Conservation (phyloP, 257 asterid species). For the Orobanche coerulescens region DNA sequence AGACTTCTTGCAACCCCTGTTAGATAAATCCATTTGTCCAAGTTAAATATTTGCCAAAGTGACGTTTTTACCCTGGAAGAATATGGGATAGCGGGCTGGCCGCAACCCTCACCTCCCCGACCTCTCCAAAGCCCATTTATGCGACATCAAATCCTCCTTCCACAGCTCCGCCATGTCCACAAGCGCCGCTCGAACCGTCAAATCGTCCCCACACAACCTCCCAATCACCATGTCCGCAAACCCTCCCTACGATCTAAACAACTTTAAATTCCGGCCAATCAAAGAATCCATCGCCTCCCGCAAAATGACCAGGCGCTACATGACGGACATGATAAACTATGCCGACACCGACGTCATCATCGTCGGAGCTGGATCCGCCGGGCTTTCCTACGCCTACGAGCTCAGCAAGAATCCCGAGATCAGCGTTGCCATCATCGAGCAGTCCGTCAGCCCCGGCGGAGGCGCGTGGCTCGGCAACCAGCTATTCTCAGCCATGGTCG, state of each 20-base stretch:
- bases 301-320: constrained; percentile 46
- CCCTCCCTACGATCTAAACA: constrained; percentile 29
- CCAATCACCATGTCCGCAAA: constrained; percentile 11
- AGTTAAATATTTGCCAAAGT: too few species aligned
- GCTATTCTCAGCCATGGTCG: constrained; percentile 56
- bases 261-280: constrained; percentile 40
- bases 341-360: constrained; percentile 56
- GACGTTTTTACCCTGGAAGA: too few species aligned
- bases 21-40: too few species aligned
- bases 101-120: too few species aligned
- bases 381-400: constrained; percentile 58
- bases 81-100: too few species aligned
- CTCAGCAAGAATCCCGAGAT: constrained; percentile 43
- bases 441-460: constrained; percentile 63
- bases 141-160: too few species aligned
- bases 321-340: constrained; percentile 55
- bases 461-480: constrained; percentile 71
- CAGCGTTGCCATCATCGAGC: constrained; percentile 46
- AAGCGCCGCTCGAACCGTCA: too few species aligned
- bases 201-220: not conserved
- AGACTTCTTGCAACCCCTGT: too few species aligned
- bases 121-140: too few species aligned
- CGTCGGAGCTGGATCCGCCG: constrained; percentile 60
- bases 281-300: constrained; percentile 52
- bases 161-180: not conserved